Evolutionary conservation across 805 yeast species (phyloP).

Genomic region (Ogataea zsoltii): DNA sequence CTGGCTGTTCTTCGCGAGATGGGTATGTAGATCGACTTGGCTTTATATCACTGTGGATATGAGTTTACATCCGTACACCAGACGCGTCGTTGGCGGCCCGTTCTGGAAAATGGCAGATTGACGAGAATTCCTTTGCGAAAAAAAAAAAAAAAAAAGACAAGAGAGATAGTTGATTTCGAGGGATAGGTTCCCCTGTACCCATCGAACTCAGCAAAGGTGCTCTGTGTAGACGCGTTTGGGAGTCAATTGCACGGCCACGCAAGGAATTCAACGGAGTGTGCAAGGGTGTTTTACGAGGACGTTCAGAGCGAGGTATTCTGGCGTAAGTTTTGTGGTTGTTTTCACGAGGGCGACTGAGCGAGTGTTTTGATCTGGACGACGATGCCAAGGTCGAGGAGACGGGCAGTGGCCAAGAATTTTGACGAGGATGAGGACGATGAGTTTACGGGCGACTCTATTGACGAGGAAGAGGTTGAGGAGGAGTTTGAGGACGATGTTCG

Average conservation of each 20-base stretch:
- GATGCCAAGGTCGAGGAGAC: constrained; percentile 1
- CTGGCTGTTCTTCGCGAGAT: constrained; percentile 44
- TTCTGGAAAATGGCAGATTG: neutral
- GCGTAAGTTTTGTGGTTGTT: neutral
- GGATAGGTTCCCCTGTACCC: too few relatives aligned
- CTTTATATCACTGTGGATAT: too few relatives aligned
- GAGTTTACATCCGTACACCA: too few relatives aligned
- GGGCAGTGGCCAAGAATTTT: neutral
- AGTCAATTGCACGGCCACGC: neutral
- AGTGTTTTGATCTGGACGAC: neutral
- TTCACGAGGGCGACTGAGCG: neutral
- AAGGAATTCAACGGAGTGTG: neutral
- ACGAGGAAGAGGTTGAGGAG: constrained; percentile 23
- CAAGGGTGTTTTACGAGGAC: neutral
- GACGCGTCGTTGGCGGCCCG: too few relatives aligned
- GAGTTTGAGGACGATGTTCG: constrained; percentile 25
- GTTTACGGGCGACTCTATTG: constrained; percentile 11
- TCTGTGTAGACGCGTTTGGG: neutral
- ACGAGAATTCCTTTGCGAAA: neutral
- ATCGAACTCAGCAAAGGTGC: too few relatives aligned
- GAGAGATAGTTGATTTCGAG: too few relatives aligned
- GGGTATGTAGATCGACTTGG: constrained; percentile 39
- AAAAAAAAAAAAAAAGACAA: neutral
- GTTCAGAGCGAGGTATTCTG: too few relatives aligned
- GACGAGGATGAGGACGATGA: constrained; percentile 24